These are phyloP conservation scores for Fusarium agapanthi DNA, from an alignment of 2,329 filamentous ascomycete species.

Conservation along the genomic window DNA sequence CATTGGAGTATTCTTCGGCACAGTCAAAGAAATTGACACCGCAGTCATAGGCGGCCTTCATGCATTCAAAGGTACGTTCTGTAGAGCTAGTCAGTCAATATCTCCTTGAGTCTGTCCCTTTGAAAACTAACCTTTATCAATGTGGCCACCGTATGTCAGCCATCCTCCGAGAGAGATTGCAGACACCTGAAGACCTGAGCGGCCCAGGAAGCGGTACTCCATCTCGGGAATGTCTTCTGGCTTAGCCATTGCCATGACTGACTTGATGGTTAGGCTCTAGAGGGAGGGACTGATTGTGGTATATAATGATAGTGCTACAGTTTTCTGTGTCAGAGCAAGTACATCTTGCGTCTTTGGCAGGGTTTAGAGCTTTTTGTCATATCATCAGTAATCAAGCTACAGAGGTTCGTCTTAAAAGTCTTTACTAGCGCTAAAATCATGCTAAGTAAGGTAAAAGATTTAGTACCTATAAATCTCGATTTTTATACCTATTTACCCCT, in stretches of 20 bases:
- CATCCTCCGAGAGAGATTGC: constrained; percentile 77
- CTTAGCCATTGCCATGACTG: constrained; percentile 47
- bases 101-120: neutral
- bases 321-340: neutral
- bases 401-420: too few species aligned
- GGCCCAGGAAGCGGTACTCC: constrained; percentile 77
- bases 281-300: too few species aligned
- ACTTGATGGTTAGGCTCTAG: neutral
- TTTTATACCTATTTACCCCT: too few species aligned
- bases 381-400: neutral
- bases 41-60: constrained; percentile 68
- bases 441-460: too few species aligned
- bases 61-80: constrained; percentile 63
- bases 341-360: neutral
- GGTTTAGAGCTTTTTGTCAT: constrained; percentile 10
- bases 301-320: neutral
- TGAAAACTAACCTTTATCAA: constrained; percentile 63
- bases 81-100: constrained; percentile 8
- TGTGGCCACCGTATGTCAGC: constrained; percentile 79
- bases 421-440: too few species aligned
- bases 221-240: constrained; percentile 62
- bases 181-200: constrained; percentile 76
- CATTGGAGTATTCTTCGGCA: constrained; percentile 65
- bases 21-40: constrained; percentile 72
- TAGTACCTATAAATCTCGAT: too few species aligned